Percentiles rank a stretch among this genome's conserved stretches.
These are phyloP conservation scores for Austroboletus novae-zelandiae DNA, from an alignment of 1,284 basidiomycete species.

Conservation along the genomic window DNA sequence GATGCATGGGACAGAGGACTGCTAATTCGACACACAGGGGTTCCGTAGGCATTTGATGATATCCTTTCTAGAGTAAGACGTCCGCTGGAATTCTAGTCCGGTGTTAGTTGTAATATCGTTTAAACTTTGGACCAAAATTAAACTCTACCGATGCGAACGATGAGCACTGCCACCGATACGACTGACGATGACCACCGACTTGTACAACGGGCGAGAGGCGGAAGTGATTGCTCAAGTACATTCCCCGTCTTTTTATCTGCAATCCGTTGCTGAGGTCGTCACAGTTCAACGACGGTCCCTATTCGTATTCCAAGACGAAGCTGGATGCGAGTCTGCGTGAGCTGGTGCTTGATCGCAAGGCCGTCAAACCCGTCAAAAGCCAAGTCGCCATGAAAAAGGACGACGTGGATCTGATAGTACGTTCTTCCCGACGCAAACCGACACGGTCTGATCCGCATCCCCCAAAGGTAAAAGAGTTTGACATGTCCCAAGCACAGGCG, in stretches of 20 bases:
- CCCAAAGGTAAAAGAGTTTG: conserved; percentile 47
- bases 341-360: conserved; percentile 25
- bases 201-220: conserved; percentile 30
- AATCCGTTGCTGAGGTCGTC: conserved; percentile 6
- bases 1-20: conserved; percentile 17
- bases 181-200: conserved; percentile 20
- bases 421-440: conserved; percentile 8
- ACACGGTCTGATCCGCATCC: background rate
- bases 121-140: conserved; percentile 19
- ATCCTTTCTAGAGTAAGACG: conserved; percentile 27
- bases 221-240: conserved; percentile 31
- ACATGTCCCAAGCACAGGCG: conserved; percentile 43
- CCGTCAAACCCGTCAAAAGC: conserved; percentile 32
- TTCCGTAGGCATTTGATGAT: conserved; percentile 14
- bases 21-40: conserved; percentile 13
- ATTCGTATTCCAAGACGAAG: conserved; percentile 49
- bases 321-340: conserved; percentile 46
- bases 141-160: background rate
- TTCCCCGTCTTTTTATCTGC: background rate
- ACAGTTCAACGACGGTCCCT: conserved; percentile 46
- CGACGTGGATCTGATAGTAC: conserved; percentile 48
- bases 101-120: conserved; percentile 29
- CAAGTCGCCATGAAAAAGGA: conserved; percentile 38
- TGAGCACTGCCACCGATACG: conserved; percentile 22
- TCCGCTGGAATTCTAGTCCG: conserved; percentile 26